Evolutionary conservation across 345 rosid species (phyloP).

Genomic region (Leavenworthia alabamica): DNA sequence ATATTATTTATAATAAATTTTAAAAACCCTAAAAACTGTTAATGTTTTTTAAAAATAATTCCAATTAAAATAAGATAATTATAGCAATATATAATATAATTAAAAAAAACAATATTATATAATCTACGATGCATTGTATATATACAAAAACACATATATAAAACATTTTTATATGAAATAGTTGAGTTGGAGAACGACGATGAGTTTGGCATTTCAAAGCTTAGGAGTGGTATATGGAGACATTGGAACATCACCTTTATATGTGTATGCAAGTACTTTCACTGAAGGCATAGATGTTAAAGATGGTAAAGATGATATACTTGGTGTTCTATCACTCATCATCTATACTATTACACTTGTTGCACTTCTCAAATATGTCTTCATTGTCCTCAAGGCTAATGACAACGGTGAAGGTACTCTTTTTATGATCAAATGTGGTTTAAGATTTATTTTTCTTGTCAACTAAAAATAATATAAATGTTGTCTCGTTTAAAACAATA

Average conservation of each 20-base stretch:
- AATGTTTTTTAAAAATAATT: too few relatives aligned
- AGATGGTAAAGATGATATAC: conserved; percentile 43
- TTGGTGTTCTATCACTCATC: conserved; percentile 65
- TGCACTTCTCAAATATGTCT: conserved; percentile 56
- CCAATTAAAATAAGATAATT: too few relatives aligned
- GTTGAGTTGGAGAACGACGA: conserved; percentile 44
- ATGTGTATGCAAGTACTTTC: conserved; percentile 58
- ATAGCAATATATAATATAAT: too few relatives aligned
- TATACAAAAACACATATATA: not conserved
- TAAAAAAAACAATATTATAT: too few relatives aligned
- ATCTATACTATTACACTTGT: conserved; percentile 52
- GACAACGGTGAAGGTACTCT: conserved; percentile 71
- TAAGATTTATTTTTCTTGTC: not conserved
- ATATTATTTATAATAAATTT: too few relatives aligned
- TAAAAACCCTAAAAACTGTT: too few relatives aligned
- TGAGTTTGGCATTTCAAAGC: conserved; percentile 67
- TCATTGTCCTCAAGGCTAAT: conserved; percentile 64
- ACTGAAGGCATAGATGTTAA: conserved; percentile 32
- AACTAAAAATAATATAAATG: not conserved
- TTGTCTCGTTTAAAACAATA: not conserved
- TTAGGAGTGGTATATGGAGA: conserved; percentile 72
- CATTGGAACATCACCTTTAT: conserved; percentile 75
- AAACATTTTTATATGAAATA: conserved; percentile 6
- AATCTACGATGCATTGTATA: too few relatives aligned
- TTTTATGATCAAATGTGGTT: not conserved